Conservation (phyloP, 2,329 filamentous ascomycete genomes). For the Ceratocystis destructans region DNA sequence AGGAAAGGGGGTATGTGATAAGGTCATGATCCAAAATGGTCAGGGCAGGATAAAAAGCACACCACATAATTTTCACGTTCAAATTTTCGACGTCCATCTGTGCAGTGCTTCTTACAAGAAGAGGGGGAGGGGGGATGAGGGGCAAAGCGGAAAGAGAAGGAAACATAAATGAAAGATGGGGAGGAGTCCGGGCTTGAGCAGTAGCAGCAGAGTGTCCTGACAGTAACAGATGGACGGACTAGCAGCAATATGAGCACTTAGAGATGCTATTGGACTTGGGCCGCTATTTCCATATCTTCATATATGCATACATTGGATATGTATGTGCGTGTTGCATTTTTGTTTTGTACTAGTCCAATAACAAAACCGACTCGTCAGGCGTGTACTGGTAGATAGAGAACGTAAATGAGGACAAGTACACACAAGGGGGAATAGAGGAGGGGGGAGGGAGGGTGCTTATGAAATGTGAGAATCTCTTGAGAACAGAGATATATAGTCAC, state of each 20-base stretch:
- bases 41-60: background rate
- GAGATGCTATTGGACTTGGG: background rate
- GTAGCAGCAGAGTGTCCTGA: background rate
- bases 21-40: constrained; percentile 1
- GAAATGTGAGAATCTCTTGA: background rate
- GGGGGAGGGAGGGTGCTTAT: background rate
- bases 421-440: background rate
- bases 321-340: background rate
- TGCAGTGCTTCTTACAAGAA: background rate
- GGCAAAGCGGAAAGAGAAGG: background rate
- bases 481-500: background rate
- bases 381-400: background rate
- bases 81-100: background rate
- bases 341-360: background rate
- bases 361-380: background rate
- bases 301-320: background rate
- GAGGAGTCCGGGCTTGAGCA: background rate
- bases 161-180: background rate
- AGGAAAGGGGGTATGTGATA: constrained; percentile 3
- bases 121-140: background rate
- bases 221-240: background rate
- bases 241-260: background rate
- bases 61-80: constrained; percentile 1
- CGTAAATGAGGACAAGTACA: background rate
- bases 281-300: background rate